Conservation (phyloP, 805 yeast species). For the Starmerella asiatica region DNA sequence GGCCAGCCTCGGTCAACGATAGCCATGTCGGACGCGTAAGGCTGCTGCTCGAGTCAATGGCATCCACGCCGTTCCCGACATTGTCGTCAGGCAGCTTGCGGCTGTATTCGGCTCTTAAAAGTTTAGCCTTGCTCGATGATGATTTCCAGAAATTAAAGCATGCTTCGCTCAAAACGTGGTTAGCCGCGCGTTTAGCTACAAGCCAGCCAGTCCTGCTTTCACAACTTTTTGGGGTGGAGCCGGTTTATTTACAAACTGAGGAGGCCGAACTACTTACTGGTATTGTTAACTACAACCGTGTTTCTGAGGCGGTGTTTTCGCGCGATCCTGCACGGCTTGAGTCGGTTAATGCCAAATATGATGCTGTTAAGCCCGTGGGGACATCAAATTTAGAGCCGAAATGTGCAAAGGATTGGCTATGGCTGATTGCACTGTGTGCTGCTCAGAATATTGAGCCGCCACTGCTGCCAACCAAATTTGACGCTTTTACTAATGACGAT, state of each 20-base stretch:
- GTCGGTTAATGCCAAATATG: too few relatives aligned
- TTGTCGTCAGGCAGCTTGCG: conserved; percentile 11
- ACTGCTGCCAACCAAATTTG: neutral
- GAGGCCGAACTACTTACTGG: neutral
- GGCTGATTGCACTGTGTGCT: neutral
- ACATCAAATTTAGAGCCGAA: neutral
- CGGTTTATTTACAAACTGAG: neutral
- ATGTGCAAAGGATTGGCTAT: neutral
- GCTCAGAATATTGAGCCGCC: too few relatives aligned
- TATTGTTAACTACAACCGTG: too few relatives aligned
- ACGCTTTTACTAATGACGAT: conserved; percentile 8
- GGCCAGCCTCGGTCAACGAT: conserved; percentile 1
- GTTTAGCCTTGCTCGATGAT: conserved; percentile 6
- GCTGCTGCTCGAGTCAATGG: neutral
- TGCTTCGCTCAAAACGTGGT: conserved; percentile 2
- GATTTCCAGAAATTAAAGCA: conserved; percentile 3
- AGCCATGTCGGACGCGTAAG: neutral
- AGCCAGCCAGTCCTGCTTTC: neutral
- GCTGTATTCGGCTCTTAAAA: neutral
- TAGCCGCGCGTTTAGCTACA: neutral
- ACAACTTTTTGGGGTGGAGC: neutral
- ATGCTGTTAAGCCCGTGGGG: too few relatives aligned
- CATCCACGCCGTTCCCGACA: neutral
- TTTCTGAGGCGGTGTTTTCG: too few relatives aligned
- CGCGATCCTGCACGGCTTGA: too few relatives aligned